These are phyloP conservation scores for Podospora sp. DNA, from an alignment of 495 filamentous ascomycete species.

Conservation along the genomic window DNA sequence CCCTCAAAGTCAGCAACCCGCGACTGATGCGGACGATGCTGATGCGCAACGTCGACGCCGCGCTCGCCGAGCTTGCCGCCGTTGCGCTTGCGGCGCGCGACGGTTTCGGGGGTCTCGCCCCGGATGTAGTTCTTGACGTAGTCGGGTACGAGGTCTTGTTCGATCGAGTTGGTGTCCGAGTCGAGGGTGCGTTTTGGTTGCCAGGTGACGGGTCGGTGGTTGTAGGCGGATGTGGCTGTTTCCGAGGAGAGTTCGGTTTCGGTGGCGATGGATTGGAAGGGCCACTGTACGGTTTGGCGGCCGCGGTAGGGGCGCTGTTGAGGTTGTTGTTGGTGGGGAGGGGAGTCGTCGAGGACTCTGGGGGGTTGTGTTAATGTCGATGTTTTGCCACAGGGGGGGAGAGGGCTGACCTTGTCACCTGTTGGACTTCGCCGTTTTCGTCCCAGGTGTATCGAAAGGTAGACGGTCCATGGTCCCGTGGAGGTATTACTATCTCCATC, in stretches of 20 bases:
- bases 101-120: conserved; percentile 47
- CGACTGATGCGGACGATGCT: conserved; percentile 33
- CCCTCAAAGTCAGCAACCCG: conserved; percentile 40
- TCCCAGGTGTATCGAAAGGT: conserved; percentile 39
- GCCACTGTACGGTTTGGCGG: conserved; percentile 36
- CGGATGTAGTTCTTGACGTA: conserved; percentile 51
- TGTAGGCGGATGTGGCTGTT: conserved; percentile 18
- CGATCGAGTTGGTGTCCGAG: conserved; percentile 31
- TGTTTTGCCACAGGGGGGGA: background rate
- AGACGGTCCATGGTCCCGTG: conserved; percentile 34
- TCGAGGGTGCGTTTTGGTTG: conserved; percentile 20
- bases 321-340: conserved; percentile 13
- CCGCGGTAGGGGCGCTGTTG: conserved; percentile 19
- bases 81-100: conserved; percentile 43
- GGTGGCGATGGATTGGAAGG: conserved; percentile 37
- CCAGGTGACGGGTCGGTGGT: conserved; percentile 32
- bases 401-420: conserved; percentile 30
- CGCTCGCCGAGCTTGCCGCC: conserved; percentile 38
- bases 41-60: conserved; percentile 34
- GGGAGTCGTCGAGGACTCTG: conserved; percentile 23
- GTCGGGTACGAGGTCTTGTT: conserved; percentile 46
- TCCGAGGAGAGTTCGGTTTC: conserved; percentile 27
- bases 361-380: background rate
- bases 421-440: conserved; percentile 37
- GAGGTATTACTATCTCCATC: conserved; percentile 41